phyloP scores from a whole-genome alignment of 768 basidiomycete genomes.

The Rhodosporidiobolus sp. region DNA sequence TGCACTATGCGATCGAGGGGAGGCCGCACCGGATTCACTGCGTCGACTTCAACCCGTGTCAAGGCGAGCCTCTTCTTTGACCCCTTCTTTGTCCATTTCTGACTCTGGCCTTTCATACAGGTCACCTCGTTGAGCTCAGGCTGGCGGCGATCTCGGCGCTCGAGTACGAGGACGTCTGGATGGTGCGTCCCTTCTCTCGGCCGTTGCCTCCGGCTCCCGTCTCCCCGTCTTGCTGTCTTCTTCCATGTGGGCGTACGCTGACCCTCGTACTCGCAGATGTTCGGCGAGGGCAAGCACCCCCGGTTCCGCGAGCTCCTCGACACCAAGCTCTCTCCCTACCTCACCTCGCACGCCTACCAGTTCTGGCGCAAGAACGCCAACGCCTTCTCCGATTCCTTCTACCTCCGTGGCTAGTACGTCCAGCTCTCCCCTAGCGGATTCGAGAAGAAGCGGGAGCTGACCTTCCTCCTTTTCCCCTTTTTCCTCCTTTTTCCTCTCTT shows the following conservation, averaged over 20 bases:
- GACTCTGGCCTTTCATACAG: conserved; percentile 60
- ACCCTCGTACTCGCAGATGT: conserved; percentile 53
- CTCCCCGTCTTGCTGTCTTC: no score
- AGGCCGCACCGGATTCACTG: conserved; percentile 58
- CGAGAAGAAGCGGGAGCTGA: no score
- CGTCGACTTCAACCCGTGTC: conserved; percentile 70
- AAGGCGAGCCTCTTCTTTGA: conserved; percentile 38
- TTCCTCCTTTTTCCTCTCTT: background rate
- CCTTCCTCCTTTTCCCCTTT: no score
- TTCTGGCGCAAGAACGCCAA: conserved; percentile 68
- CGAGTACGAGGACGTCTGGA: conserved; percentile 61
- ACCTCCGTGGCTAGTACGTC: conserved; percentile 65
- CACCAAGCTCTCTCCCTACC: conserved; percentile 61
- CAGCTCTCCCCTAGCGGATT: no score
- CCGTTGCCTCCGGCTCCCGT: background rate
- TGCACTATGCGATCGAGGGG: conserved; percentile 72
- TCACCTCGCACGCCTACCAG: conserved; percentile 70
- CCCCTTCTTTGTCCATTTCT: background rate
- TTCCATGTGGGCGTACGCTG: no score
- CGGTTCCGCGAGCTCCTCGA: conserved; percentile 63
- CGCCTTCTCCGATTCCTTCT: conserved; percentile 59
- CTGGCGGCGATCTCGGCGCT: conserved; percentile 62
- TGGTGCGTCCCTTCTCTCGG: conserved; percentile 5
- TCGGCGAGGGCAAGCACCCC: conserved; percentile 63
- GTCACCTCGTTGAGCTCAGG: conserved; percentile 74